Percentiles rank a stretch among this genome's conserved stretches.
These are phyloP conservation scores for Flaveria sonorensis DNA, from an alignment of 129 eudicot genomes.

Conservation along the genomic window DNA sequence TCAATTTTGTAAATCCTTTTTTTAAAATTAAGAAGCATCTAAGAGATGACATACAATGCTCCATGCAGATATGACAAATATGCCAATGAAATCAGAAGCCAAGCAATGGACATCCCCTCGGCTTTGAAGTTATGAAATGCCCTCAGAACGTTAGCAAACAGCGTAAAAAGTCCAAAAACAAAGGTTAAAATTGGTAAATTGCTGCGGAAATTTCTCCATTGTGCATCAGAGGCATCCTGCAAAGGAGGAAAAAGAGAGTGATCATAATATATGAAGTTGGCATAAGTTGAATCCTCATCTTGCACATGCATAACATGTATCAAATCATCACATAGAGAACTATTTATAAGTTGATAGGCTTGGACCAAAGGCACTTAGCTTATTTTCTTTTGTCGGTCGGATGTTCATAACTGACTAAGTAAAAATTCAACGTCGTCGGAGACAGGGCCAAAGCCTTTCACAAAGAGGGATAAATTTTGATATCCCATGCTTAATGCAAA, in stretches of 20 bases:
- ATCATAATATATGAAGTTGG: background rate
- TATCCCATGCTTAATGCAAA: background rate
- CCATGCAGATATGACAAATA: conserved; percentile 89
- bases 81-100: conserved; percentile 78
- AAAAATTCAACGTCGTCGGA: background rate
- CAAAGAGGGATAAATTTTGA: background rate
- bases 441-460: background rate
- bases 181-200: conserved; percentile 70
- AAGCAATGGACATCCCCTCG: conserved; percentile 80
- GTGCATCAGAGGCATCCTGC: conserved; percentile 92
- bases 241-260: conserved; percentile 3
- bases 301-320: background rate
- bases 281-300: conserved; percentile 2
- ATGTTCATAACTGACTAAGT: background rate
- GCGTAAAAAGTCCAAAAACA: conserved; percentile 72
- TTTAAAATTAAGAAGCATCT: background rate
- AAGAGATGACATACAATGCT: conserved; percentile 64
- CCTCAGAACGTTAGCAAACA: conserved; percentile 57
- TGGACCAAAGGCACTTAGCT: background rate
- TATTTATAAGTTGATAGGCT: background rate
- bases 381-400: background rate
- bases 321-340: background rate
- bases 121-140: conserved; percentile 53
- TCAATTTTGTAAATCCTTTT: background rate
- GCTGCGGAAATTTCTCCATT: conserved; percentile 90